Conservation (phyloP, 139 green algal species). For the Asterochloris erici region DNA sequence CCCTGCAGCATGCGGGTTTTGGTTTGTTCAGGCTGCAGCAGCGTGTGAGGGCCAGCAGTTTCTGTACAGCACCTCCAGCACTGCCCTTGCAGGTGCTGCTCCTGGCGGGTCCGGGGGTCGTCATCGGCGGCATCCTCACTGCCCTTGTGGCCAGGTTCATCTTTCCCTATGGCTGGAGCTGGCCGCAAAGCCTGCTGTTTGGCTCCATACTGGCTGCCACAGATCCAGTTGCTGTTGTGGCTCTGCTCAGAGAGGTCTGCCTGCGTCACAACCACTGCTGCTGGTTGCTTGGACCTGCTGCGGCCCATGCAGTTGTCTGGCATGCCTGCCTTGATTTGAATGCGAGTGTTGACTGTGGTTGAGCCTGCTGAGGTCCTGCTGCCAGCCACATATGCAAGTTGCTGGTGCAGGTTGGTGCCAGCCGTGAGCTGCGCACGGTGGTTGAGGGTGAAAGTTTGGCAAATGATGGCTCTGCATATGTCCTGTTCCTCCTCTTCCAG, state of each 20-base stretch:
- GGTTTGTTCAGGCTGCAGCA: neutral
- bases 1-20: constrained; percentile 16
- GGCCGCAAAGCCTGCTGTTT: constrained; percentile 51
- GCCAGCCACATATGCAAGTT: neutral
- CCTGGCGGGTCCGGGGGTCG: constrained; percentile 51
- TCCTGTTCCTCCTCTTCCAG: constrained; percentile 58
- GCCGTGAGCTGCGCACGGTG: constrained; percentile 49
- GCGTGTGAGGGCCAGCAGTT: neutral
- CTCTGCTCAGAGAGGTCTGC: constrained; percentile 40
- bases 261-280: neutral
- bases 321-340: no score
- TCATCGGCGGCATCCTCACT: constrained; percentile 42
- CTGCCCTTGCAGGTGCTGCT: constrained; percentile 25
- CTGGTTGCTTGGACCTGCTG: neutral
- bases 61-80: neutral
- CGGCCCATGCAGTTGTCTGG: no score
- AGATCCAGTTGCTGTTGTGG: constrained; percentile 74
- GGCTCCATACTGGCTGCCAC: constrained; percentile 64
- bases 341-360: neutral
- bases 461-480: constrained; percentile 77
- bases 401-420: constrained; percentile 48
- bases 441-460: constrained; percentile 75
- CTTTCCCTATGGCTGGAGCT: constrained; percentile 66
- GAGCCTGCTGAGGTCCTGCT: neutral
- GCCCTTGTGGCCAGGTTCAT: constrained; percentile 45